phyloP scores from a whole-genome alignment of 2,329 filamentous ascomycete species.

The Fusarium albidum region DNA sequence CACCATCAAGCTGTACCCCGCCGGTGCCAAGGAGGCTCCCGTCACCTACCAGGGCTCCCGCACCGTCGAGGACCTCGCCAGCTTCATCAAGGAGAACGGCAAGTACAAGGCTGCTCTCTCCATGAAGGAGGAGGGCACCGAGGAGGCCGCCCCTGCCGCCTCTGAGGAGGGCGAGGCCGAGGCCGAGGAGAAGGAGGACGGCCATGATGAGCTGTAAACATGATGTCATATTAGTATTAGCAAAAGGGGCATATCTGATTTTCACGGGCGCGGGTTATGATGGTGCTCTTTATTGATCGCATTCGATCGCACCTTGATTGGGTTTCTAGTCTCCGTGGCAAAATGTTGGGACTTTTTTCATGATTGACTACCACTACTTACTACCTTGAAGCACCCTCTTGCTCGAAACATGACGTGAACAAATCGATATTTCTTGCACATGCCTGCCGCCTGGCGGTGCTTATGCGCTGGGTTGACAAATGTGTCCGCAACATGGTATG shows the following conservation, averaged over 20 bases:
- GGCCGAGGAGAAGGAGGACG: constrained; percentile 54
- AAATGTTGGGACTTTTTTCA: constrained; percentile 36
- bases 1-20: constrained; percentile 97
- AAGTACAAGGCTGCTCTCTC: constrained; percentile 81
- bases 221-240: constrained; percentile 38
- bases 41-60: constrained; percentile 88
- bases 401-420: background rate
- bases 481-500: constrained; percentile 18
- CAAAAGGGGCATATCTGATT: constrained; percentile 45
- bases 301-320: constrained; percentile 33
- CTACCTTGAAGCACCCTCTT: background rate
- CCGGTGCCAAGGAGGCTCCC: constrained; percentile 84
- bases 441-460: background rate
- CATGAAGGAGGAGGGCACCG: constrained; percentile 61
- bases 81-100: constrained; percentile 95
- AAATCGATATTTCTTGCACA: background rate
- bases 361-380: constrained; percentile 27
- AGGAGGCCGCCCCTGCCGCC: constrained; percentile 63
- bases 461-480: constrained; percentile 18
- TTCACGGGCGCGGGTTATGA: constrained; percentile 45
- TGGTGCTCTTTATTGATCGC: constrained; percentile 37
- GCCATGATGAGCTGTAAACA: constrained; percentile 80
- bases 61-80: constrained; percentile 88
- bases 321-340: constrained; percentile 41
- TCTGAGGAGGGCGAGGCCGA: constrained; percentile 62